A percentile compares a stretch with the other conserved stretches of the same genome.
Evolutionary conservation across 176 grass and related monocot genomes (phyloP).

Genomic region (Triticum dicoccoides): DNA sequence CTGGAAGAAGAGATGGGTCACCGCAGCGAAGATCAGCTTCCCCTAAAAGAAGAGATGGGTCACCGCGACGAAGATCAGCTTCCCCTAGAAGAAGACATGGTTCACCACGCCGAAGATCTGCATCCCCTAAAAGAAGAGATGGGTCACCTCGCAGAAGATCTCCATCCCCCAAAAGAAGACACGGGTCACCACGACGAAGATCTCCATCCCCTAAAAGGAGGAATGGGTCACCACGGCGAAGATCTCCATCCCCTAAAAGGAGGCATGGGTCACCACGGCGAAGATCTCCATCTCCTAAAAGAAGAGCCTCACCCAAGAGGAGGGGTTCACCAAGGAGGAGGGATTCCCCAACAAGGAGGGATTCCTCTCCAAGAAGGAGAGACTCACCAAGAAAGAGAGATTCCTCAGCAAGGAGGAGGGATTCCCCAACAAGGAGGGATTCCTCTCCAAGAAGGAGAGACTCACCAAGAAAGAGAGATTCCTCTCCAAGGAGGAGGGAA

Average conservation of each 20-base stretch:
- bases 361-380: slow-evolving; percentile 29
- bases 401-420: slow-evolving; percentile 34
- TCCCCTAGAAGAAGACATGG: slow-evolving; percentile 34
- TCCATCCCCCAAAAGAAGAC: slow-evolving; percentile 40
- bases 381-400: slow-evolving; percentile 31
- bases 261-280: slow-evolving; percentile 32
- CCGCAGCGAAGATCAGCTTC: not conserved
- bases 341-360: slow-evolving; percentile 20
- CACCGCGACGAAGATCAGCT: slow-evolving; percentile 26
- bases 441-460: slow-evolving; percentile 36
- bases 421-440: slow-evolving; percentile 29
- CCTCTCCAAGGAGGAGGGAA: slow-evolving; percentile 36
- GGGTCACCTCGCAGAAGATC: slow-evolving; percentile 27
- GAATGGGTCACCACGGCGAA: slow-evolving; percentile 35
- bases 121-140: slow-evolving; percentile 5
- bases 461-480: slow-evolving; percentile 28
- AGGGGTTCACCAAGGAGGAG: slow-evolving; percentile 16
- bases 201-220: slow-evolving; percentile 15
- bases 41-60: slow-evolving; percentile 2
- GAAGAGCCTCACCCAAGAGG: slow-evolving; percentile 31
- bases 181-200: not conserved
- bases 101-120: not conserved
- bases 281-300: not conserved
- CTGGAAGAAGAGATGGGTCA: slow-evolving; percentile 19
- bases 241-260: slow-evolving; percentile 48